These are phyloP conservation scores for Flaveria trinervia DNA, from an alignment of 129 eudicot species.

Conservation along the genomic window DNA sequence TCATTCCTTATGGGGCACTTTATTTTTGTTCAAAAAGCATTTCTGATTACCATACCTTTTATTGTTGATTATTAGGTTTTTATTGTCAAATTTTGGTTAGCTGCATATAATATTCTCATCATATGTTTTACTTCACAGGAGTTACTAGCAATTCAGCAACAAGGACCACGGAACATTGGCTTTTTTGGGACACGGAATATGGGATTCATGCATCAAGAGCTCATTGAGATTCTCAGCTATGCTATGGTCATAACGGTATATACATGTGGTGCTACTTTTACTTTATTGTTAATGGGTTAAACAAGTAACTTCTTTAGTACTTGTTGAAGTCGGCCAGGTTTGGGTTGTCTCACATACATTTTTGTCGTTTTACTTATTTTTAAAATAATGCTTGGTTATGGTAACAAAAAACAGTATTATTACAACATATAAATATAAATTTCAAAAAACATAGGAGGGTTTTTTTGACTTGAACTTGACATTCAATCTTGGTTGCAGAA, in stretches of 20 bases:
- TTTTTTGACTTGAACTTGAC: constrained; percentile 12
- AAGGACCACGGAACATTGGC: constrained; percentile 93
- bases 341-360: not conserved
- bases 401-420: not conserved
- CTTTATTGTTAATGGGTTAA: not conserved
- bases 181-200: constrained; percentile 96
- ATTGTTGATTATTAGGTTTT: not conserved
- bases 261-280: constrained; percentile 5
- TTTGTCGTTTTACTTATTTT: not conserved
- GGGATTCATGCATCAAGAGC: constrained; percentile 99
- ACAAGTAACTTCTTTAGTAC: not conserved
- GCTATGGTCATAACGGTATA: constrained; percentile 96
- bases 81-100: not conserved
- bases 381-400: not conserved
- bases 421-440: not conserved
- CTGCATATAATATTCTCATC: constrained; percentile 7
- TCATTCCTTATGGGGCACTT: not conserved
- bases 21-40: not conserved
- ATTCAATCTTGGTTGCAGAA: constrained; percentile 49
- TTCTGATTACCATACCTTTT: not conserved
- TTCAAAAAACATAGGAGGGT: not conserved
- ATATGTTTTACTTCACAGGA: constrained; percentile 51
- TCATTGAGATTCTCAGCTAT: constrained; percentile 95
- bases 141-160: constrained; percentile 92
- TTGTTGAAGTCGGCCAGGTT: not conserved